Evolutionary conservation across 768 basidiomycete species (phyloP), one percentile per base, ranked within the genome.

Genomic region (Mycena leptocephala): DNA sequence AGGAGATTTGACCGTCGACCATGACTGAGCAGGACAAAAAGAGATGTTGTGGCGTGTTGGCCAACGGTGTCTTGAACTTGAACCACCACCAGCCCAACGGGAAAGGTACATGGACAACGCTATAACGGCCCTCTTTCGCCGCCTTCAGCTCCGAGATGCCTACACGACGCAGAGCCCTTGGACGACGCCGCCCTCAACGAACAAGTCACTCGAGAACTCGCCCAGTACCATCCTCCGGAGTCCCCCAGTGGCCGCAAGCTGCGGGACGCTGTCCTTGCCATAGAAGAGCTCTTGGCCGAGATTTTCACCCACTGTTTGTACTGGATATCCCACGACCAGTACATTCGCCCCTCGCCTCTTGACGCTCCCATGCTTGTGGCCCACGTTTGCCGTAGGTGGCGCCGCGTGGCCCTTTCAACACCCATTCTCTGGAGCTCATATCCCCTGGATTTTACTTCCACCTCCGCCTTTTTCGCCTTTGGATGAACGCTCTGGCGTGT

Each of bases 401-500:
- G 68, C 6, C 37, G 10, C 11, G 56, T 70, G 20, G 68, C 68
- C 0, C n/a, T 70, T 6, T 58, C 55, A 2, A 70, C 56, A 6
- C 68, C 68, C 35, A 3, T 0, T n/a, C 55, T 70, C 16, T 70
- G 68, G 68, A 43, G 33, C 28, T 70, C 55, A 9, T 59, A 3
- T 30, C 6, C 37, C 14, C 4, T 43, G 3, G 30, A 22, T 5
- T 2, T 4, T 8, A 5, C 3, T 56, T 32, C 37, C 58, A 43
- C 10, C 18, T 24, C 26, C 35, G 10, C 22, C 53, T 59, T 2
- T 70, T 58, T 35, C 55, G 55, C 22, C 53, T 58, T 16, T 70
- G 55, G 68, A 70, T 70, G 68, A 59, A 33, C 55, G 68, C 30
- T 48, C 68, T 20, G 55, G 37, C 39, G 68, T n/a, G 10, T 30